Conservation (phyloP, 208 protist genomes). For the Acanthamoeba healyi region DNA sequence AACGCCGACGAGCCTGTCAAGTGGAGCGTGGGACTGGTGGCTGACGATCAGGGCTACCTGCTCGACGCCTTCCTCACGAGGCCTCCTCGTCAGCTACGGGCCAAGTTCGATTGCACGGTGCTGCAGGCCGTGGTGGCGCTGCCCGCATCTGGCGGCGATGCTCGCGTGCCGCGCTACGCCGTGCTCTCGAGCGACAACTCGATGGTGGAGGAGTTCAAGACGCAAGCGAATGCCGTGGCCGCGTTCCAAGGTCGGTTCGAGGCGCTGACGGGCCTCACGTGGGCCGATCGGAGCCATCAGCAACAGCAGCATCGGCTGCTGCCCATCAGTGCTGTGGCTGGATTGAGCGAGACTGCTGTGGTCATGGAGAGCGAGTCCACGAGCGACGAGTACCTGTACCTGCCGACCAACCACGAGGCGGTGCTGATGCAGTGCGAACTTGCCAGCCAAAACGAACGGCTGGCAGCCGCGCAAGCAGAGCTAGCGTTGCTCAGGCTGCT, state of each 20-base stretch:
- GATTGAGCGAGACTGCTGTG: not conserved
- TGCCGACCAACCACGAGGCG: constrained; percentile 19
- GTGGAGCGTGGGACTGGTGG: no score
- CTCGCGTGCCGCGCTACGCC: no score
- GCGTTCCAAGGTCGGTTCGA: not conserved
- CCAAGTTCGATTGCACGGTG: no score
- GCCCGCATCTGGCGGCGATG: no score
- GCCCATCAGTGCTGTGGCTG: no score
- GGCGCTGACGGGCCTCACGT: not conserved
- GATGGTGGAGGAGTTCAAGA: not conserved
- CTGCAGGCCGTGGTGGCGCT: no score
- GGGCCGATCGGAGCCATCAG: not conserved
- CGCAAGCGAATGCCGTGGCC: not conserved
- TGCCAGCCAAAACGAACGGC: no score
- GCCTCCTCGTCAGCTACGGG: no score
- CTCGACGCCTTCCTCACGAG: no score
- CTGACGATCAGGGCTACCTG: no score
- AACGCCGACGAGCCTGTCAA: no score
- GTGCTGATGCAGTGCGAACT: not conserved
- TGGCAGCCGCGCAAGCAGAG: not conserved
- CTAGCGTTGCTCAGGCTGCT: not conserved
- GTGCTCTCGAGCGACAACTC: not conserved
- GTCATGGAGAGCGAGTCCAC: not conserved
- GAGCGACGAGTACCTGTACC: not conserved
- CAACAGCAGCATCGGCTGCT: no score